Base-by-base conservation (phyloP, 495 filamentous ascomycete species). In the Staphylotrichum tortipilum region DNA sequence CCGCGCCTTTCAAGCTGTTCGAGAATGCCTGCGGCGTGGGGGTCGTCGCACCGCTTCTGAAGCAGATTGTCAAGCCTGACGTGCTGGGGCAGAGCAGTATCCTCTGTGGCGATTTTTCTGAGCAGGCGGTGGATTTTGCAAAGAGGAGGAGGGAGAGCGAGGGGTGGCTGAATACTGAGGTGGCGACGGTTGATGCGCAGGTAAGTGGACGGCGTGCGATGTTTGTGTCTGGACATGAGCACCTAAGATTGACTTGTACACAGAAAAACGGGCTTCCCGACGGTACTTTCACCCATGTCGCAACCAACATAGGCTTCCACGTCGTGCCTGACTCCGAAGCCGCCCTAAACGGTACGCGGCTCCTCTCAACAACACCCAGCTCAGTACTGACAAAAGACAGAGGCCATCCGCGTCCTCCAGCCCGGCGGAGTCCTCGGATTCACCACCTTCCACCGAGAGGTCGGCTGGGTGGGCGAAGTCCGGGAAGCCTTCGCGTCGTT, bases 11-110 rank as follows among this genome's bases (percentile, higher is more conserved):
- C 45, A 35, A 31, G 14, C 52, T 74, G 7, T 49, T 74, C 3
- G 70, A 74, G 43, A 65, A 66, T n/a, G 68, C 63, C 11, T 74
- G 70, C 26, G 70, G 70, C 7, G 52, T 54, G 0, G 70, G 70
- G 4, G 63, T 68, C n/a, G 58, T 71, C n/a, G 64, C 59, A 7
- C 54, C 60, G 5, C 47, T 61, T 22, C 24, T 72, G 21, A 63
- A 71, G 30, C 51, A 52, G 18, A 48, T 45, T 14, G 41, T 68
- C 15, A 41, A 58, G n/a, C 50, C 53, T 1, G 54, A 63, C 2
- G 43, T 68, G 2, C 31, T 74, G 17, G 39, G 42, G 31, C 43
- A 64, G 52, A 72, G 70, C 54, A 66, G 57, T 40, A 59, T 74
- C 21, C 35, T 70, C 5, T 68, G 65, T 26, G 64, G 66, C 5